These are phyloP conservation scores for Trichophyton benhamiae DNA, from an alignment of 2,329 filamentous ascomycete species.

Conservation along the genomic window DNA sequence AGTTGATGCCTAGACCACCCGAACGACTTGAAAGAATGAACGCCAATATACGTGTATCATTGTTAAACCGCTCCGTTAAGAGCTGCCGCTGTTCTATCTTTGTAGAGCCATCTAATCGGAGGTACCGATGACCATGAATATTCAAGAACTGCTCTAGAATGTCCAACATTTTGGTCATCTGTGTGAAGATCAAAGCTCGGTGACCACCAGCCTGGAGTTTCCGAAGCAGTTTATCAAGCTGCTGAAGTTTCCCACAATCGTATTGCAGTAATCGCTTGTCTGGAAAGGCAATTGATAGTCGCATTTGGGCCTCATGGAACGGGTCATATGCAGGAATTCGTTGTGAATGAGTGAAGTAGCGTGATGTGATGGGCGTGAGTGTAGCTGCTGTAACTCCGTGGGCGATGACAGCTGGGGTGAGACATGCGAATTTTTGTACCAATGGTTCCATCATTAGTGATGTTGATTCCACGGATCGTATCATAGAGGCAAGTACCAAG, in stretches of 20 bases:
- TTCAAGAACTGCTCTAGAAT: slow-evolving; percentile 96
- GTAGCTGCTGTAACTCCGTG: slow-evolving; percentile 59
- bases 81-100: slow-evolving; percentile 94
- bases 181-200: slow-evolving; percentile 92
- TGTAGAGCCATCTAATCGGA: slow-evolving; percentile 90
- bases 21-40: slow-evolving; percentile 95
- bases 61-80: slow-evolving; percentile 91
- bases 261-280: slow-evolving; percentile 94
- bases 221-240: slow-evolving; percentile 72
- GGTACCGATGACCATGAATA: slow-evolving; percentile 92
- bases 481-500: slow-evolving; percentile 40
- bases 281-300: slow-evolving; percentile 88
- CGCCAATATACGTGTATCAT: slow-evolving; percentile 77
- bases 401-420: slow-evolving; percentile 79
- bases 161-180: slow-evolving; percentile 98
- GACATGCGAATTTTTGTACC: slow-evolving; percentile 79
- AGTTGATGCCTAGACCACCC: slow-evolving; percentile 87
- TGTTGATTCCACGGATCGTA: slow-evolving; percentile 63
- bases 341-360: slow-evolving; percentile 31
- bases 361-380: slow-evolving; percentile 51
- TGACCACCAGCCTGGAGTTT: slow-evolving; percentile 81
- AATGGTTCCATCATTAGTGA: slow-evolving; percentile 59
- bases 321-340: slow-evolving; percentile 55
- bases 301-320: slow-evolving; percentile 87
- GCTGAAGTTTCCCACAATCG: slow-evolving; percentile 92